These are phyloP conservation scores for Xylariales sp. DNA, from an alignment of 2,329 filamentous ascomycete genomes.

Conservation along the genomic window DNA sequence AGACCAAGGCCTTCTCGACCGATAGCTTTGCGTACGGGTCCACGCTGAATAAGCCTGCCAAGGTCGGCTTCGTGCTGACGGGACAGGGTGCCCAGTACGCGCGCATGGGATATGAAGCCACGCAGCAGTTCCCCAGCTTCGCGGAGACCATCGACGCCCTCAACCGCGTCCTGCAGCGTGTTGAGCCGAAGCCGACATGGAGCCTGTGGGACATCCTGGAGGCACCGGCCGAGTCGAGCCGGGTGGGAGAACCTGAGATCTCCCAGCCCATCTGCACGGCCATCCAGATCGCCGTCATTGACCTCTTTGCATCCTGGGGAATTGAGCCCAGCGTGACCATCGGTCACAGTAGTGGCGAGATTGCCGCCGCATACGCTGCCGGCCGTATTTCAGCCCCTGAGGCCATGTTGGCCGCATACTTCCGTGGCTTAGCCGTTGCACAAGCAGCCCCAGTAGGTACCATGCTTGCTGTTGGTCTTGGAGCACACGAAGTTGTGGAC, in stretches of 20 bases:
- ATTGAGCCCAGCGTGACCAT: conserved; percentile 29
- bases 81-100: conserved; percentile 41
- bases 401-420: conserved; percentile 21
- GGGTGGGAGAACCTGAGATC: conserved; percentile 9
- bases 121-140: conserved; percentile 11
- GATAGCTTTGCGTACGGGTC: conserved; percentile 5
- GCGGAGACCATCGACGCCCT: background rate
- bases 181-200: conserved; percentile 4
- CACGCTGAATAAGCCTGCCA: conserved; percentile 19
- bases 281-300: conserved; percentile 37
- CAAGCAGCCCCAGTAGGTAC: conserved; percentile 13
- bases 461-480: conserved; percentile 28
- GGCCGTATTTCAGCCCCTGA: conserved; percentile 20
- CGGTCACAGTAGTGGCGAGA: conserved; percentile 35
- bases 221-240: background rate
- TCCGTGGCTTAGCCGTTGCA: conserved; percentile 17
- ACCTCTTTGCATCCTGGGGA: conserved; percentile 31
- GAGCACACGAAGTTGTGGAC: conserved; percentile 15
- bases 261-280: conserved; percentile 38
- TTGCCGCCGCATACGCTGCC: conserved; percentile 38
- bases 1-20: background rate
- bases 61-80: conserved; percentile 37
- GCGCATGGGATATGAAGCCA: conserved; percentile 31
- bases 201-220: background rate
- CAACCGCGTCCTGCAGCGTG: background rate